Percentiles rank a stretch among this genome's conserved stretches.
Conservation (phyloP, 1,284 basidiomycete genomes). For the Neolentinus lepideus region DNA sequence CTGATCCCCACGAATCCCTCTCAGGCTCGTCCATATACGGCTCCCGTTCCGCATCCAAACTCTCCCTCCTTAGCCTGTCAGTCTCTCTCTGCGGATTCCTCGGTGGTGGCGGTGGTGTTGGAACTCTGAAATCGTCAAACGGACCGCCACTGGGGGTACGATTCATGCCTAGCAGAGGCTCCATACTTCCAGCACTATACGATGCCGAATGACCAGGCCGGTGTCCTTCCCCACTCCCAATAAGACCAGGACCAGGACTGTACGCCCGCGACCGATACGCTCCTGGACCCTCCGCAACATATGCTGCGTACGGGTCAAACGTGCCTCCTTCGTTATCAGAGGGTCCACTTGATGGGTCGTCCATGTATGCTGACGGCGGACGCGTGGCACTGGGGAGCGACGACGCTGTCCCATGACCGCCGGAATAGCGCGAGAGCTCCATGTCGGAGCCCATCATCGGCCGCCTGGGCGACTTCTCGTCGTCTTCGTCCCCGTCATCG, state of each 20-base stretch:
- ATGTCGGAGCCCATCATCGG: neutral
- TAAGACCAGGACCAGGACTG: constrained; percentile 11
- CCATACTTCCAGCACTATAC: constrained; percentile 53
- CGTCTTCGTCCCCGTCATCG: constrained; percentile 52
- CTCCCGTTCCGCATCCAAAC: neutral
- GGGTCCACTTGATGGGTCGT: constrained; percentile 9
- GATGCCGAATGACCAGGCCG: constrained; percentile 36
- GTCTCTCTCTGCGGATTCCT: constrained; percentile 29
- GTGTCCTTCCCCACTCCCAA: constrained; percentile 19
- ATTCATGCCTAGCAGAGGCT: constrained; percentile 48
- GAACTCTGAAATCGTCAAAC: constrained; percentile 14
- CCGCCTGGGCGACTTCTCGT: neutral
- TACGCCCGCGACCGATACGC: constrained; percentile 35
- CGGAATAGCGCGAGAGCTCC: constrained; percentile 2
- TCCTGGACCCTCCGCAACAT: constrained; percentile 29
- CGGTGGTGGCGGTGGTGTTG: constrained; percentile 31
- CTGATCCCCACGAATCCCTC: constrained; percentile 1
- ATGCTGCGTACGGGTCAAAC: constrained; percentile 53
- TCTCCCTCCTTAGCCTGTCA: neutral
- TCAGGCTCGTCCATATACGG: neutral
- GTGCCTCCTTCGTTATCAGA: constrained; percentile 21
- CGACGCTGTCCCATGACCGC: constrained; percentile 1
- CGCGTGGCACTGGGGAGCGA: neutral
- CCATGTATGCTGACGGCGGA: constrained; percentile 11
- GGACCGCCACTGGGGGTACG: constrained; percentile 14